Base-by-base conservation (phyloP, 1,284 basidiomycete species). In the Apiotrichum brassicae region DNA sequence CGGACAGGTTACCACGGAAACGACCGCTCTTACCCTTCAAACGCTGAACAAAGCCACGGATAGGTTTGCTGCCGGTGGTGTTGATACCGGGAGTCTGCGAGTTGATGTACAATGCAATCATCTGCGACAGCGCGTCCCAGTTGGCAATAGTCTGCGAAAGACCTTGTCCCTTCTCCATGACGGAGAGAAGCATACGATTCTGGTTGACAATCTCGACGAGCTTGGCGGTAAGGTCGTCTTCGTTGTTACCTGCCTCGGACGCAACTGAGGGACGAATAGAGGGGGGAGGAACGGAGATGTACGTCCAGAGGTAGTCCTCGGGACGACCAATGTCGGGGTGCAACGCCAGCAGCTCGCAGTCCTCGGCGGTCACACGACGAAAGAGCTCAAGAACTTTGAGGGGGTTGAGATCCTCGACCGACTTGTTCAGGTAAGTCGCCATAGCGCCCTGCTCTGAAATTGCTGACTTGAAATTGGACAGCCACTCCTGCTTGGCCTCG, bases 291-390 rank as follows among this genome's bases (percentile, higher is more conserved):
- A 98, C 95, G 28, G 93, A 95, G 16, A 99, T 85, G 72, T 98
- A 98, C 72, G 97, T 94, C 95, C 95, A 99, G 51, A 99, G 84
- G 68, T 94, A 97, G 68, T 97, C 87, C 75, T 99, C 95, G 2
- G 95, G 95, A 48, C 95, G 77, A 47, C 93, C 93, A 64, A 85
- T 85, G 25, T 83, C 81, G 3, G 95, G 95, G 55, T 88, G 83
- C 47, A 98, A 75, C 1, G 94, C 93, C 9, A 99, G 79, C 41
- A 99, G 76, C 72, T 98, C 95, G 68, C 91, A 95, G 64, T 99
- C 95, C 84, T 94, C 93, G 51, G 92, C 85, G 2, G 91, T 90
- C 63, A 99, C 90, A 48, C 90, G 78, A 66, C 84, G 84, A 75
- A 99, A 98, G 44, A 99, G 76, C 69, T 94, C 91, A 48, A 97